Base-by-base conservation (phyloP, 2,329 filamentous ascomycete species). In the Aspergillus ibericus region DNA sequence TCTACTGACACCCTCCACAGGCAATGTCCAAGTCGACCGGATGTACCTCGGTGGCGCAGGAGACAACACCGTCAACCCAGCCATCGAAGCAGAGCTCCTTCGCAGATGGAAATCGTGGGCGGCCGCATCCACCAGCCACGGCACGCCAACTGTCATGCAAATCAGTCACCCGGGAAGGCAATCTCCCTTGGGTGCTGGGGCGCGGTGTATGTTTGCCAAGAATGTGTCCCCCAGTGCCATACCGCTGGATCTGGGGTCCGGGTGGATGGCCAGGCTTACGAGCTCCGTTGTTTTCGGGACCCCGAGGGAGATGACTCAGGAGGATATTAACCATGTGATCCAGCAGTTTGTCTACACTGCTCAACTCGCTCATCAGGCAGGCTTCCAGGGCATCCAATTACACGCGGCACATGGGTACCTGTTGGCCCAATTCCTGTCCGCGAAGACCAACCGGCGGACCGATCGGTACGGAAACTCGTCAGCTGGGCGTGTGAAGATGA, bases 271-370 rank as follows among this genome's bases (percentile, higher is more conserved):
- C 0, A 36, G 9, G 1, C 5, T 55, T 9, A 12, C 54, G 1
- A 47, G 52, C 6, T 12, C 34, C 3, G 9, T 58, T 13, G 46
- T 58, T 34, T 63, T 70, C 9, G 83, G 82, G 2, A 81, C 77
- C 0, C 85, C 85, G 0, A 77, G 78, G 40, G 84, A 77, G 34
- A 82, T 87, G 80, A 80, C 76, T 0, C 10, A 67, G 0, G 65
- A 70, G 0, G 84, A 88, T 15, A 85, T 87, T 47, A 68, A 78
- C 15, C 72, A 77, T 1, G 78, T 83, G 0, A 73, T 85, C 4
- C 64, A 67, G 10, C 75, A 79, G 42, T 87, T 86, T 54, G 80
- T 78, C 0, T 66, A 72, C 6, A 79, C 75, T 6, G 84, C 85
- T 0, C 74, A 74, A 12, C 65, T 84, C 3, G 68, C 72, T 5